These are phyloP conservation scores for Acorus gramineus DNA, from an alignment of 106 monocot species.

Conservation along the genomic window DNA sequence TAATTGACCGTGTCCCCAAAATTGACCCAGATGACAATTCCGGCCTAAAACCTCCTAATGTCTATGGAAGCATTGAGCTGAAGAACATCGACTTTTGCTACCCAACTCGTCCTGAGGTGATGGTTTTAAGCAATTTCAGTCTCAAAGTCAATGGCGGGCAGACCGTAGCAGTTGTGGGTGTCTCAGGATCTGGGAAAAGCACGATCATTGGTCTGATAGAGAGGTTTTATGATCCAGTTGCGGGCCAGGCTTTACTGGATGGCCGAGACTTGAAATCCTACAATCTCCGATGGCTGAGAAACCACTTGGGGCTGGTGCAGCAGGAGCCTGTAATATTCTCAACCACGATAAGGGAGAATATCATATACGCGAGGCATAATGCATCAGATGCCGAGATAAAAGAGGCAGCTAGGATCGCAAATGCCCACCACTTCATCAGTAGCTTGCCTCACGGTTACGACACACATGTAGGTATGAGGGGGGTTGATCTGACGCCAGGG, in stretches of 20 bases:
- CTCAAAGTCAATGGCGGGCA: constrained; percentile 88
- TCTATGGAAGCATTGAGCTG: constrained; percentile 88
- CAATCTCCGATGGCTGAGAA: constrained; percentile 87
- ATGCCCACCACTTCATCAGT: constrained; percentile 99
- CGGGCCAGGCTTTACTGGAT: constrained; percentile 78
- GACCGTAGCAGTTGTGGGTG: constrained; percentile 92
- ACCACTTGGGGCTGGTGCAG: constrained; percentile 90
- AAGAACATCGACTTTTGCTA: constrained; percentile 84
- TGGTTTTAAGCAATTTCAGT: constrained; percentile 86
- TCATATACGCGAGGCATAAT: constrained; percentile 95
- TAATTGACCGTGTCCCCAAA: constrained; percentile 78
- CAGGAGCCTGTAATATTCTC: constrained; percentile 98
- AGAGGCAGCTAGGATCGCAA: constrained; percentile 97
- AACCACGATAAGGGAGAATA: constrained; percentile 94
- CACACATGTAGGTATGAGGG: constrained; percentile 94
- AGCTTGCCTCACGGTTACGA: constrained; percentile 97
- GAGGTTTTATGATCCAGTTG: constrained; percentile 87
- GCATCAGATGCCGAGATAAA: constrained; percentile 93
- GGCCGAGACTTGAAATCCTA: constrained; percentile 83
- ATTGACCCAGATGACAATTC: constrained; percentile 90
- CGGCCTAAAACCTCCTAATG: constrained; percentile 85
- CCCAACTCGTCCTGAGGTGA: constrained; percentile 64
- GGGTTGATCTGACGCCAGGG: constrained; percentile 82
- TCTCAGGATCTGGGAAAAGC: constrained; percentile 98
- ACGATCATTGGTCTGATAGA: constrained; percentile 92